phyloP scores from a whole-genome alignment of 2,329 filamentous ascomycete genomes.

The Cadophora luteo-olivacea region DNA sequence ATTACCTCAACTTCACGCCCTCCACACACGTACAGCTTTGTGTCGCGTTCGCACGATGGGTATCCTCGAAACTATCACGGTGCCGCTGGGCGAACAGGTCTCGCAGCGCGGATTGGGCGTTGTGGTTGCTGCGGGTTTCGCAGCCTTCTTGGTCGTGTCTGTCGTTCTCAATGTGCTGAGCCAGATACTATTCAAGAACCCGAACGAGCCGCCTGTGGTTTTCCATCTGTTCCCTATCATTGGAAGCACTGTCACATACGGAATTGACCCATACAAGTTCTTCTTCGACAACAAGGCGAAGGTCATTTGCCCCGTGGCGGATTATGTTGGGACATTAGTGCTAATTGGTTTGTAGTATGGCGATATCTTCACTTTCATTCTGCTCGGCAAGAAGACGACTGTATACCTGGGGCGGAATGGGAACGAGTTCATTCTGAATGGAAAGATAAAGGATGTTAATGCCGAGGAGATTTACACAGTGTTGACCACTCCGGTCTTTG shows the following conservation, averaged over 20 bases:
- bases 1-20: constrained; percentile 3
- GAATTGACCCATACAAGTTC: constrained; percentile 91
- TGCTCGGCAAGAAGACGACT: constrained; percentile 88
- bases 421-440: constrained; percentile 92
- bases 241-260: constrained; percentile 91
- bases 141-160: constrained; percentile 55
- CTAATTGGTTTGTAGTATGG: constrained; percentile 66
- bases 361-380: constrained; percentile 87
- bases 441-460: constrained; percentile 87
- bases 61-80: constrained; percentile 40
- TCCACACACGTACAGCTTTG: constrained; percentile 1
- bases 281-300: constrained; percentile 77
- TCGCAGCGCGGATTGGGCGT: constrained; percentile 40
- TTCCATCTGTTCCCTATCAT: constrained; percentile 85
- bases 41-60: constrained; percentile 38
- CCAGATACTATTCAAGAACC: constrained; percentile 82
- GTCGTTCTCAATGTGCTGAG: constrained; percentile 80
- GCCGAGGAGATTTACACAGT: constrained; percentile 90
- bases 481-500: constrained; percentile 76
- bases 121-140: constrained; percentile 39
- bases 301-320: constrained; percentile 59
- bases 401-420: constrained; percentile 82
- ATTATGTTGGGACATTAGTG: constrained; percentile 17
- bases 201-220: constrained; percentile 80
- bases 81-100: constrained; percentile 40